A percentile compares a stretch with the other conserved stretches of the same genome.
phyloP scores from a whole-genome alignment of 257 asterid genomes.

The Ehretia macrophylla region DNA sequence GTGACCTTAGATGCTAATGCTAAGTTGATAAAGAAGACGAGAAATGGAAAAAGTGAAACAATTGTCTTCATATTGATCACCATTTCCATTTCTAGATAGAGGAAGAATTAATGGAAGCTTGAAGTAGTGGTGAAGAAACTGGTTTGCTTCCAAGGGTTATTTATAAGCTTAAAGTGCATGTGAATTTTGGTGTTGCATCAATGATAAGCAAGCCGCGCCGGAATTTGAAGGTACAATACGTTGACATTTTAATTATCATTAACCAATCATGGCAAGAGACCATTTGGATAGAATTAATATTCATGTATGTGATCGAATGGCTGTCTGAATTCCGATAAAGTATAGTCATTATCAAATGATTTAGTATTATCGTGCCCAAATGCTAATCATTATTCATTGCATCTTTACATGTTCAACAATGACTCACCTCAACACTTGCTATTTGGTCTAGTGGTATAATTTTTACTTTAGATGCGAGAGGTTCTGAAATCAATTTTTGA shows the following conservation, averaged over 20 bases:
- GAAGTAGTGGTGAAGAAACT: neutral
- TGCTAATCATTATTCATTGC: too few species aligned
- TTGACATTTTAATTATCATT: too few species aligned
- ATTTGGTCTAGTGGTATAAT: too few species aligned
- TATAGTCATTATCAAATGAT: neutral
- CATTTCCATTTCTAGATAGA: neutral
- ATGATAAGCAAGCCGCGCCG: neutral
- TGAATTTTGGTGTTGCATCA: neutral
- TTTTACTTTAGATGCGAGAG: too few species aligned
- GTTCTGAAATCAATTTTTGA: too few species aligned
- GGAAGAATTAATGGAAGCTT: too few species aligned
- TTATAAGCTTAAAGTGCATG: neutral
- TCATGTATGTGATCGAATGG: neutral
- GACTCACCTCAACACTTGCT: too few species aligned
- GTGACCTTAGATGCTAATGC: conserved; percentile 18
- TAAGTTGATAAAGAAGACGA: conserved; percentile 12
- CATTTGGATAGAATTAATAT: neutral
- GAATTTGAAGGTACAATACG: neutral
- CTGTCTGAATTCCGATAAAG: too few species aligned
- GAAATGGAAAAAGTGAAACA: conserved; percentile 6
- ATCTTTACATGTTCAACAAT: too few species aligned
- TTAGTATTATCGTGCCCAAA: too few species aligned
- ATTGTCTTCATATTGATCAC: neutral
- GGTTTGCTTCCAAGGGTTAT: neutral
- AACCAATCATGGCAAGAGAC: neutral